Percentiles rank a stretch among this genome's conserved stretches.
phyloP scores from a whole-genome alignment of 495 filamentous ascomycete species.

The Penicillium pulvis region DNA sequence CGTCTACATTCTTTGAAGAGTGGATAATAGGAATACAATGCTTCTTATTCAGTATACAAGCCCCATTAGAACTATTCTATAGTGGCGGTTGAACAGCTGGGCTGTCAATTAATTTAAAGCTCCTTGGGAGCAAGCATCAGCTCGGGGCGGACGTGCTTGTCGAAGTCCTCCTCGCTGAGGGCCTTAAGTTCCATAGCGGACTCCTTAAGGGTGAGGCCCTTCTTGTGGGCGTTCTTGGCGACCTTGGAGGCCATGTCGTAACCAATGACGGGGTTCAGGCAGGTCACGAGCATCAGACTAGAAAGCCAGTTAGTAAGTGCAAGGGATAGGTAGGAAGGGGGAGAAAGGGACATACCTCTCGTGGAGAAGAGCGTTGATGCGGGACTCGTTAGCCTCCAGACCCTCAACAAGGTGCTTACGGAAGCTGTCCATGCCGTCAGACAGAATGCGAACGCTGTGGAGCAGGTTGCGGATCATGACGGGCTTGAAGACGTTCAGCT shows the following conservation, averaged over 20 bases:
- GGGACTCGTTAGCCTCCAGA: conserved; percentile 87
- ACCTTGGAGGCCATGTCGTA: conserved; percentile 99
- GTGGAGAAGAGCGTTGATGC: conserved; percentile 83
- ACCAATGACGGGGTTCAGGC: conserved; percentile 96
- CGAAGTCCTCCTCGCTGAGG: conserved; percentile 88
- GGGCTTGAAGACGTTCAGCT: conserved; percentile 99
- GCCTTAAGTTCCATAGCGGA: conserved; percentile 93
- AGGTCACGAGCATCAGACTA: conserved; percentile 97
- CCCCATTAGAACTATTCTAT: conserved; percentile 25
- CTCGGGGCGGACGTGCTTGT: conserved; percentile 88
- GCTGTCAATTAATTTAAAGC: conserved; percentile 42
- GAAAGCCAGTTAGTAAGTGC: conserved; percentile 25
- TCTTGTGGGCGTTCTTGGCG: conserved; percentile 99
- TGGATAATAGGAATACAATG: conserved; percentile 7
- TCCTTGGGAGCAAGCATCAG: conserved; percentile 89
- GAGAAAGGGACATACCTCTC: conserved; percentile 59
- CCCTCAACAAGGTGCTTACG: conserved; percentile 90
- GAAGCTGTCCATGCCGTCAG: conserved; percentile 92
- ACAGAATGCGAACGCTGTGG: conserved; percentile 82
- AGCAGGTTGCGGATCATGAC: conserved; percentile 92
- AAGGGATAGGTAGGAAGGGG: conserved; percentile 3
- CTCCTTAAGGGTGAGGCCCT: conserved; percentile 89
- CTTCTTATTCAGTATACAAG: conserved; percentile 29
- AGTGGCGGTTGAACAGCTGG: conserved; percentile 15
- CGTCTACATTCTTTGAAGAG: background rate